Percentiles rank a stretch among this genome's conserved stretches.
These are phyloP conservation scores for Apiospora pterosperma DNA, from an alignment of 2,329 filamentous ascomycete genomes.

Conservation along the genomic window DNA sequence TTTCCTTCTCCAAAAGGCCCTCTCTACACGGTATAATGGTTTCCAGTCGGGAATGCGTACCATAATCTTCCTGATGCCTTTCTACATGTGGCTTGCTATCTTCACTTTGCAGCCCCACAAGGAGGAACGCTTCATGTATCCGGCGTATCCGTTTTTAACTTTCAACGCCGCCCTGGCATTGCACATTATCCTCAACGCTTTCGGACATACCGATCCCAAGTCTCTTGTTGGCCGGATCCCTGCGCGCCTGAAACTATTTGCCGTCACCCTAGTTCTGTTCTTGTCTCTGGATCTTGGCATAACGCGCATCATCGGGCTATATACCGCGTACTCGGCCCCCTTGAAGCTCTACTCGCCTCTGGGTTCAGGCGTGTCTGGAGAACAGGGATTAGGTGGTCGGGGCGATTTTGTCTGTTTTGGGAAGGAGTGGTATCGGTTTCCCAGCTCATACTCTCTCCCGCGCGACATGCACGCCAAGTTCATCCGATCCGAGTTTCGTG, in stretches of 20 bases:
- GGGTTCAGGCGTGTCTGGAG: constrained; percentile 45
- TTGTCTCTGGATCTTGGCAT: constrained; percentile 63
- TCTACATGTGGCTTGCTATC: constrained; percentile 91
- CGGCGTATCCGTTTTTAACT: constrained; percentile 84
- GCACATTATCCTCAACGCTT: constrained; percentile 72
- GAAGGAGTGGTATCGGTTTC: constrained; percentile 98
- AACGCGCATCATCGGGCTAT: constrained; percentile 71
- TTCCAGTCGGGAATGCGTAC: constrained; percentile 71
- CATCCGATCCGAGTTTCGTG: constrained; percentile 83
- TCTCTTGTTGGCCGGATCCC: constrained; percentile 70
- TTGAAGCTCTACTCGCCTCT: constrained; percentile 68
- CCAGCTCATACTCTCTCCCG: constrained; percentile 87
- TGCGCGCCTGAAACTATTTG: constrained; percentile 66
- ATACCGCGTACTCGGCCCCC: constrained; percentile 81
- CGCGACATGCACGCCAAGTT: constrained; percentile 83
- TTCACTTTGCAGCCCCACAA: constrained; percentile 95
- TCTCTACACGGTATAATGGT: constrained; percentile 58
- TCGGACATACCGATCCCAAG: constrained; percentile 68
- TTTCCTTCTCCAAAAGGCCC: constrained; percentile 67
- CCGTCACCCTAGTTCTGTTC: constrained; percentile 59
- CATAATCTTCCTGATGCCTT: constrained; percentile 75
- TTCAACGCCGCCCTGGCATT: constrained; percentile 84
- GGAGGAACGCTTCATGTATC: constrained; percentile 98
- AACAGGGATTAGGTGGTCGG: constrained; percentile 47
- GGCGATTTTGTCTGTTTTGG: constrained; percentile 81